Base-by-base conservation (phyloP, 352 stramenopile species). In the Phytophthora citricola region DNA sequence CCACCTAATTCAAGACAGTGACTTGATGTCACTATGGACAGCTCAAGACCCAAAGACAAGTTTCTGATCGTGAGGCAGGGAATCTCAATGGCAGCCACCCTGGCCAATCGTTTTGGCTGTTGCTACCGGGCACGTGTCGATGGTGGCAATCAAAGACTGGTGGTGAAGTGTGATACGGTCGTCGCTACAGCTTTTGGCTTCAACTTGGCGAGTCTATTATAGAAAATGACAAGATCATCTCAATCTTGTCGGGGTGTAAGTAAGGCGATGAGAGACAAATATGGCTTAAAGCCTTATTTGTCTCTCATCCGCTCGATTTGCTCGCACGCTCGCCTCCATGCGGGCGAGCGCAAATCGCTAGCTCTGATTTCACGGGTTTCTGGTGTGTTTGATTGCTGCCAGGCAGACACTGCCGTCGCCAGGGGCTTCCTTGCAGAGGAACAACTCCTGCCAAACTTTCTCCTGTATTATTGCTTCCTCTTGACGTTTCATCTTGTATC, bases 21-120 rank as follows among this genome's bases (percentile, higher is more conserved):
- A 36, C 31, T 36, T 36, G 31, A 36, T 36, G 31, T 36, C 31
- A 36, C 31, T 36, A 36, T 36, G 31, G 31, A 36, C 59, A 61
- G 49, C 31, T 54, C 50, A 17, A 50, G 32, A 36, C 11, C 53
- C 62, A 70, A 63, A 65, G 57, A 70, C 62, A 66, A 66, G 58
- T 54, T 36, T 8, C 31, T 34, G 31, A 34, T 34, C 57, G 58
- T 61, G 59, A 43, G 49, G 47, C 58, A 54, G 47, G 47, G 22
- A 54, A 11, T 29, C 31, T 36, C 10, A 11, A 36, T 36, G 31
- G 8, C 31, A 36, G 31, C 24, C 24, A 26, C 24, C 24, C 29
- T 43, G 32, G 45, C 51, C 60, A 68, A 53, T 62, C 51, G 60
- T 68, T 67, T 10, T n/a, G 6, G 22, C 22, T 34, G 12, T 34